A percentile compares a stretch with the other conserved stretches of the same genome.
Evolutionary conservation across 306 rosid genomes (phyloP).

Genomic region (Begonia loranthoides): DNA sequence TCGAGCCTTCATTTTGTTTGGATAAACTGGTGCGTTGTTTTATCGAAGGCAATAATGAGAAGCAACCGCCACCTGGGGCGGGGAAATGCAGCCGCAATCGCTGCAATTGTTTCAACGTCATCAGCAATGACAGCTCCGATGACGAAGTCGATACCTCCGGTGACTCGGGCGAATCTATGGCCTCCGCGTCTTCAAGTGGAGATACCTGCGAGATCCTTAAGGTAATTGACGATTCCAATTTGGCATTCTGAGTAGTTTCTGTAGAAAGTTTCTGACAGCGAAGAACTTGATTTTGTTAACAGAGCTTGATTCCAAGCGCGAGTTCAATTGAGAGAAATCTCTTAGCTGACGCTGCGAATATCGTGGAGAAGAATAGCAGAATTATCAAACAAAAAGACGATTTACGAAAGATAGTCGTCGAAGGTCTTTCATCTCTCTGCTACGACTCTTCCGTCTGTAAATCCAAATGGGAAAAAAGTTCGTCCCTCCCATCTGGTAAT

Average conservation of each 20-base stretch:
- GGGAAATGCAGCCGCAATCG: constrained; percentile 59
- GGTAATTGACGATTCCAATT: constrained; percentile 26
- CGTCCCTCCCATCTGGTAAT: constrained; percentile 68
- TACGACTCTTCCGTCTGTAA: constrained; percentile 70
- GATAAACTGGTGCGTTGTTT: constrained; percentile 92
- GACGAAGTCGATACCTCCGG: constrained; percentile 69
- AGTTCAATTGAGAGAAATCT: constrained; percentile 79
- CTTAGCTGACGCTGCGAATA: constrained; percentile 73
- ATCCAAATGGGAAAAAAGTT: constrained; percentile 83
- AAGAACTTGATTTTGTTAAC: constrained; percentile 3
- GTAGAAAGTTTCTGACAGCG: neutral
- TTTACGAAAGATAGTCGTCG: constrained; percentile 48
- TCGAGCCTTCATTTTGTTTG: constrained; percentile 75
- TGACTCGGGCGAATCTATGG: constrained; percentile 36
- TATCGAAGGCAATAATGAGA: constrained; percentile 70
- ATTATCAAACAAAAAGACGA: constrained; percentile 55
- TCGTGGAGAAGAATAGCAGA: constrained; percentile 65
- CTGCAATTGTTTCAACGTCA: constrained; percentile 90
- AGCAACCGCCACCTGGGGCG: constrained; percentile 24
- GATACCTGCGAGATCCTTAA: constrained; percentile 57
- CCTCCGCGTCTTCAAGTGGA: constrained; percentile 46
- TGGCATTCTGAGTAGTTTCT: constrained; percentile 10
- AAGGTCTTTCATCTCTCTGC: constrained; percentile 54
- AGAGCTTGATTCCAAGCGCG: constrained; percentile 65
- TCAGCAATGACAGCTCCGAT: constrained; percentile 75